A percentile compares a stretch with the other conserved stretches of the same genome.
Conservation (phyloP, 1,284 basidiomycete species). For the Ceratobasidium sp. region DNA sequence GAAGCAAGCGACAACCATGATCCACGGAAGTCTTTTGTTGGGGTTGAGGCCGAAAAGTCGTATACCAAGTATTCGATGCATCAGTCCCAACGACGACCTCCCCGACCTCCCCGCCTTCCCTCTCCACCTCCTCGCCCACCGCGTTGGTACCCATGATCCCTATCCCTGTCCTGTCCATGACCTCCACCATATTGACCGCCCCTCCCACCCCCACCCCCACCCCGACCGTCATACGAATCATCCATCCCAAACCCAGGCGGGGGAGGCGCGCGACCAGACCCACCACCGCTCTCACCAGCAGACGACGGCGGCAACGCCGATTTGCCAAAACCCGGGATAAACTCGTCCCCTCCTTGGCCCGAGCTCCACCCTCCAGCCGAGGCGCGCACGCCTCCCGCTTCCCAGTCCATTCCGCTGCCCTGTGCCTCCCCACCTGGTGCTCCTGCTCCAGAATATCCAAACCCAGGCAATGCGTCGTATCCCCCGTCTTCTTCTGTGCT, state of each 20-base stretch:
- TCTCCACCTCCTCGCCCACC: constrained; percentile 48
- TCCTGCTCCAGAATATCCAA: constrained; percentile 44
- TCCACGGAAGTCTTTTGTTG: not conserved
- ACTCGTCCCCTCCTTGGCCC: constrained; percentile 59
- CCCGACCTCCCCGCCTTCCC: constrained; percentile 48
- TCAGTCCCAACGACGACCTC: constrained; percentile 49
- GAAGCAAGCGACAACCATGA: not conserved
- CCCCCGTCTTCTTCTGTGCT: constrained; percentile 66
- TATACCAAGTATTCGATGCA: not conserved
- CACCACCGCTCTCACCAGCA: constrained; percentile 50
- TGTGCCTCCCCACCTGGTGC: constrained; percentile 40
- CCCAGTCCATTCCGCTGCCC: constrained; percentile 44
- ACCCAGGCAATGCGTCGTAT: constrained; percentile 50
- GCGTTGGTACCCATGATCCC: constrained; percentile 9
- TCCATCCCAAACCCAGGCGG: constrained; percentile 50
- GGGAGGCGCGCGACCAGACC: constrained; percentile 53
- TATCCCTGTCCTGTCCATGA: constrained; percentile 50
- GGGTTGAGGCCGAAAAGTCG: not conserved
- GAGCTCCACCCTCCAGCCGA: constrained; percentile 50
- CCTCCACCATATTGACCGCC: constrained; percentile 47
- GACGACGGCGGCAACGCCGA: constrained; percentile 13
- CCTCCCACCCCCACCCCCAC: constrained; percentile 35
- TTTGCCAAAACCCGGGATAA: constrained; percentile 65
- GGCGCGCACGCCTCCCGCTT: constrained; percentile 43
- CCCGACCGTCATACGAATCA: constrained; percentile 53